Evolutionary conservation across 768 basidiomycete species (phyloP).

Genomic region (Boletus fagicola): DNA sequence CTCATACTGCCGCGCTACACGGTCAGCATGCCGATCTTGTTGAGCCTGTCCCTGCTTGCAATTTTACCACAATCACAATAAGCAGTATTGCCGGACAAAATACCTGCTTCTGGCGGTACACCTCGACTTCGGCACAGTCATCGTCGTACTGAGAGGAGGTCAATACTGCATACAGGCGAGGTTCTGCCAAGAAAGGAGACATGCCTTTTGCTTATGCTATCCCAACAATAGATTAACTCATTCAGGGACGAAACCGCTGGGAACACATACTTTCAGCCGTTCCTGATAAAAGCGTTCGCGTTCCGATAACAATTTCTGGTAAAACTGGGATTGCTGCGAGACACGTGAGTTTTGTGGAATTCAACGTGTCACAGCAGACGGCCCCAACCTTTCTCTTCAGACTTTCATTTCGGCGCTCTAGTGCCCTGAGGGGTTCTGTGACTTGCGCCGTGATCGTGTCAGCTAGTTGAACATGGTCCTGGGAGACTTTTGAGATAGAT

Average conservation of each 20-base stretch:
- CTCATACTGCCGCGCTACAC: constrained; percentile 70
- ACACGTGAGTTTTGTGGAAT: constrained; percentile 11
- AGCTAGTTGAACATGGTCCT: constrained; percentile 68
- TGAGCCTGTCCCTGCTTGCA: constrained; percentile 54
- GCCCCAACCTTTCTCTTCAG: constrained; percentile 60
- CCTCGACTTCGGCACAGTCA: constrained; percentile 70
- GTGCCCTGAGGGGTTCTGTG: constrained; percentile 55
- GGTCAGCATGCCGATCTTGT: constrained; percentile 76
- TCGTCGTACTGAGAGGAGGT: constrained; percentile 63
- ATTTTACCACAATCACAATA: constrained; percentile 5
- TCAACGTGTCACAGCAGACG: background rate
- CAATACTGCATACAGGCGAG: constrained; percentile 4
- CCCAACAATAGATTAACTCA: constrained; percentile 2
- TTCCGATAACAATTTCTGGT: constrained; percentile 67
- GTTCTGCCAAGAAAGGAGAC: constrained; percentile 1
- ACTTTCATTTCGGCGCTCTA: constrained; percentile 65
- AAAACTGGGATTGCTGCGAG: constrained; percentile 63
- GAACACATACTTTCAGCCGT: constrained; percentile 58
- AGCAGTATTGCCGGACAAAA: background rate
- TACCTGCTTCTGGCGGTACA: constrained; percentile 77
- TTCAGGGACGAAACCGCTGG: background rate
- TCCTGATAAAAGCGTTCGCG: constrained; percentile 67
- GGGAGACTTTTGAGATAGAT: constrained; percentile 57
- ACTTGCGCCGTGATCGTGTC: constrained; percentile 60
- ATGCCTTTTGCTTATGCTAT: constrained; percentile 35